Evolutionary conservation across 306 rosid species (phyloP).

Genomic region (Quercus berberidifolia): DNA sequence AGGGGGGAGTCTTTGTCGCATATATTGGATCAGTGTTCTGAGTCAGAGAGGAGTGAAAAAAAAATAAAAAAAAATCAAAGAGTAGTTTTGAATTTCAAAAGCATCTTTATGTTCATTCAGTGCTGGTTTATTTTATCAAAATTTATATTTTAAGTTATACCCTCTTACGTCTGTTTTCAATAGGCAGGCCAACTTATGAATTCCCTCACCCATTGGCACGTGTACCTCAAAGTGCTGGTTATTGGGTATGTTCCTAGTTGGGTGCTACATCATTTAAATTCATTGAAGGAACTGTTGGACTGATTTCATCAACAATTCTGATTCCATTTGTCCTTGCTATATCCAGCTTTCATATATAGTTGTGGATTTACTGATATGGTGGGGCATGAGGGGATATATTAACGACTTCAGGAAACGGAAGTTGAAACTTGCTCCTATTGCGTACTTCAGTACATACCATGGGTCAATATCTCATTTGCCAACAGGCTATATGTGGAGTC

Average conservation of each 20-base stretch:
- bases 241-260: conserved; percentile 67
- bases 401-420: conserved; percentile 83
- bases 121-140: conserved; percentile 5
- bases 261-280: conserved; percentile 3
- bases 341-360: conserved; percentile 81
- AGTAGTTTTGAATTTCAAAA: not conserved
- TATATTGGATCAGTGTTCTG: not conserved
- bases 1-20: not conserved
- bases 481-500: conserved; percentile 96
- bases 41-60: not conserved
- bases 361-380: conserved; percentile 93
- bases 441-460: conserved; percentile 88
- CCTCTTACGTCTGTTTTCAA: conserved; percentile 32
- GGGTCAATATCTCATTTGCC: conserved; percentile 98
- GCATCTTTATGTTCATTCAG: not conserved
- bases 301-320: conserved; percentile 11
- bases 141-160: conserved; percentile 4
- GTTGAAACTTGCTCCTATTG: conserved; percentile 91
- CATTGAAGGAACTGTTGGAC: conserved; percentile 8
- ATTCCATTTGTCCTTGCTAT: conserved; percentile 33
- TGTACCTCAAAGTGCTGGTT: conserved; percentile 87
- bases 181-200: conserved; percentile 85
- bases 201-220: conserved; percentile 97
- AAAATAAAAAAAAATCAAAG: not conserved
- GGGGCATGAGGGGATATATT: conserved; percentile 85